Conservation (phyloP, 2,329 filamentous ascomycete species). For the Ceratocystis destructans region DNA sequence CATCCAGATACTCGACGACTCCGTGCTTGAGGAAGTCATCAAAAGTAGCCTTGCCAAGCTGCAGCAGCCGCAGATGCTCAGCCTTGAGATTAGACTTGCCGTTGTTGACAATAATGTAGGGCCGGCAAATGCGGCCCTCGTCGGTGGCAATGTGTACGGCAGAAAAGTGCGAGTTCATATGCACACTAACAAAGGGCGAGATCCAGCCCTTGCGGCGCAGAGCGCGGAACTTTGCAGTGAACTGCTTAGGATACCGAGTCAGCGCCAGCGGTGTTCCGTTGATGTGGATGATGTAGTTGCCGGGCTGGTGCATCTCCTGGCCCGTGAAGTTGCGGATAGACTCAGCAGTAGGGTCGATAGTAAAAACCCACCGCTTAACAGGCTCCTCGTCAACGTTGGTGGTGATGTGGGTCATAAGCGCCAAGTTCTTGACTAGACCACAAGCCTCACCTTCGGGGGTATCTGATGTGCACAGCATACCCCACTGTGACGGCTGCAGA, state of each 20-base stretch:
- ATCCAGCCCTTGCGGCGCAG: slow-evolving; percentile 82
- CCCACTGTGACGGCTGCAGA: slow-evolving; percentile 92
- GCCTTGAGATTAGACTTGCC: slow-evolving; percentile 66
- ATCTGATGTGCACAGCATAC: slow-evolving; percentile 94
- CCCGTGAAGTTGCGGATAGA: slow-evolving; percentile 58
- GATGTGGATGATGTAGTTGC: slow-evolving; percentile 80
- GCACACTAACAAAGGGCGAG: slow-evolving; percentile 92
- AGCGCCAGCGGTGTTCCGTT: slow-evolving; percentile 90
- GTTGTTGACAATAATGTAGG: slow-evolving; percentile 88
- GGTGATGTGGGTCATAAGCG: slow-evolving; percentile 97
- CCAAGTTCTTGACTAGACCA: slow-evolving; percentile 93
- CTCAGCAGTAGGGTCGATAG: slow-evolving; percentile 71
- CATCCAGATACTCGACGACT: slow-evolving; percentile 89
- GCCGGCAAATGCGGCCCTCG: slow-evolving; percentile 89
- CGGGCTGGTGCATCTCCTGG: slow-evolving; percentile 70
- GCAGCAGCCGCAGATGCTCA: slow-evolving; percentile 65
- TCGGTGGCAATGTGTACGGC: slow-evolving; percentile 94
- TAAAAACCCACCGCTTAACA: slow-evolving; percentile 72
- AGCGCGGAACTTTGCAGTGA: slow-evolving; percentile 70
- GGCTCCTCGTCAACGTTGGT: slow-evolving; percentile 90
- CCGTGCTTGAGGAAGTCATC: slow-evolving; percentile 87
- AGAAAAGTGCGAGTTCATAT: slow-evolving; percentile 83
- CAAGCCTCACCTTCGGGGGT: slow-evolving; percentile 98
- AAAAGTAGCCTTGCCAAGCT: slow-evolving; percentile 73
- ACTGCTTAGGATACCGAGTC: slow-evolving; percentile 73